A percentile compares a stretch with the other conserved stretches of the same genome.
Conservation (phyloP, 2,329 filamentous ascomycete species). For the Microascus cirrosus region DNA sequence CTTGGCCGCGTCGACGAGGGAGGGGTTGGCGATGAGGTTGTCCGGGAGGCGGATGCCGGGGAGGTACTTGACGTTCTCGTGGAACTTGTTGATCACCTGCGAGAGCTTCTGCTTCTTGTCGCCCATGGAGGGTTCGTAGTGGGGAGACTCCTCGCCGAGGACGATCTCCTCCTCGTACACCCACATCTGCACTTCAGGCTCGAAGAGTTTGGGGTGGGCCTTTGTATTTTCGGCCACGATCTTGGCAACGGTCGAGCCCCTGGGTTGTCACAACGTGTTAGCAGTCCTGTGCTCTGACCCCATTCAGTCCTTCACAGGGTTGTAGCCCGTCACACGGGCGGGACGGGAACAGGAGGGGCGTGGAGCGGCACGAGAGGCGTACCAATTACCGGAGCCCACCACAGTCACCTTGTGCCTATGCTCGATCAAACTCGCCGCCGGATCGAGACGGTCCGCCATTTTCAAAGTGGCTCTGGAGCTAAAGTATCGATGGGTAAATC, state of each 20-base stretch:
- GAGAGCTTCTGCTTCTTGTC: slow-evolving; percentile 77
- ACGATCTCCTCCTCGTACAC: slow-evolving; percentile 88
- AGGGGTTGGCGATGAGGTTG: slow-evolving; percentile 79
- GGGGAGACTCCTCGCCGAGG: slow-evolving; percentile 58
- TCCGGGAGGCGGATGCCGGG: slow-evolving; percentile 72
- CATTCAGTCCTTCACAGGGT: not conserved
- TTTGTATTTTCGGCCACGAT: slow-evolving; percentile 89
- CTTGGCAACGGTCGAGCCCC: slow-evolving; percentile 95
- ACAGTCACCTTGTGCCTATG: slow-evolving; percentile 90
- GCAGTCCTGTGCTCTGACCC: not conserved
- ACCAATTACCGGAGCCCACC: slow-evolving; percentile 96
- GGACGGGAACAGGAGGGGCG: too few species aligned
- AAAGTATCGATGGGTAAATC: not conserved
- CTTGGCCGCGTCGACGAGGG: slow-evolving; percentile 67
- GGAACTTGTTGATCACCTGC: slow-evolving; percentile 74
- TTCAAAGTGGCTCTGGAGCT: not conserved
- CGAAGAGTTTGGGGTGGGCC: slow-evolving; percentile 68
- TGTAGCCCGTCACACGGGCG: not conserved
- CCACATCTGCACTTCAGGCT: slow-evolving; percentile 94
- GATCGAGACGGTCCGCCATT: slow-evolving; percentile 2
- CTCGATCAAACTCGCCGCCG: slow-evolving; percentile 33
- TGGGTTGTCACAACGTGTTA: slow-evolving; percentile 18
- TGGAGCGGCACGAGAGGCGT: slow-evolving; percentile 15
- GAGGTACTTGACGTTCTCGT: slow-evolving; percentile 98
- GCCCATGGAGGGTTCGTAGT: slow-evolving; percentile 55